Conservation (phyloP, 768 basidiomycete genomes). For the Boletus rubropictus region DNA sequence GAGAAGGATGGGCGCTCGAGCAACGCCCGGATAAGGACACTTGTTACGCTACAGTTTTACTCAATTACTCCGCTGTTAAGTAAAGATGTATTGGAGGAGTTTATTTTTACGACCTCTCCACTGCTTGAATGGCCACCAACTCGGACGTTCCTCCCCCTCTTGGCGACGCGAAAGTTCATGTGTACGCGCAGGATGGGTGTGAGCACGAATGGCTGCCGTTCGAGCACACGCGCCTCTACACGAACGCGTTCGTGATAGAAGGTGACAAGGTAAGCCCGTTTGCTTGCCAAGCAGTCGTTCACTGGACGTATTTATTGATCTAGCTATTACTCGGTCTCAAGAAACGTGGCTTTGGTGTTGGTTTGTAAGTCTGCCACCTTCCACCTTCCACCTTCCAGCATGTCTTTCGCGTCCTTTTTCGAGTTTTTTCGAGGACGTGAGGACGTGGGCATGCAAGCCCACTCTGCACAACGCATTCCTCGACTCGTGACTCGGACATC, state of each 20-base stretch:
- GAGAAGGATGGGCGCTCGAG: constrained; percentile 16
- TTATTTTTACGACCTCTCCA: too few relatives aligned
- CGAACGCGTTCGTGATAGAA: constrained; percentile 64
- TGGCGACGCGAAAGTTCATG: constrained; percentile 21
- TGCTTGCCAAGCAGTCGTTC: neutral
- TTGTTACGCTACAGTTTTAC: neutral
- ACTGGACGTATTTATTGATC: constrained; percentile 34
- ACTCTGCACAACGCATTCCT: neutral
- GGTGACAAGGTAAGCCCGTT: constrained; percentile 38
- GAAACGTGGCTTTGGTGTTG: constrained; percentile 69
- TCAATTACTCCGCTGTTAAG: neutral
- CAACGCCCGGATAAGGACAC: neutral
- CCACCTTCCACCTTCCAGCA: neutral
- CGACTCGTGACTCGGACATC: neutral
- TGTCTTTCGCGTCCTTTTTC: neutral
- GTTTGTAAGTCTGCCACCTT: constrained; percentile 43
- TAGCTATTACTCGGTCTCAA: constrained; percentile 74
- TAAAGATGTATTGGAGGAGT: too few relatives aligned
- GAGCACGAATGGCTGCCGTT: constrained; percentile 44
- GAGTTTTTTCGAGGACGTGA: neutral
- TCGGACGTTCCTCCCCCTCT: constrained; percentile 39
- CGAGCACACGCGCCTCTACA: constrained; percentile 45
- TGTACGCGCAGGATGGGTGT: constrained; percentile 36
- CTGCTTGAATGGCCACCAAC: constrained; percentile 10
- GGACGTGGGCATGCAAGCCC: neutral